phyloP scores from a whole-genome alignment of 352 stramenopile genomes.

The Pythium brassicae region DNA sequence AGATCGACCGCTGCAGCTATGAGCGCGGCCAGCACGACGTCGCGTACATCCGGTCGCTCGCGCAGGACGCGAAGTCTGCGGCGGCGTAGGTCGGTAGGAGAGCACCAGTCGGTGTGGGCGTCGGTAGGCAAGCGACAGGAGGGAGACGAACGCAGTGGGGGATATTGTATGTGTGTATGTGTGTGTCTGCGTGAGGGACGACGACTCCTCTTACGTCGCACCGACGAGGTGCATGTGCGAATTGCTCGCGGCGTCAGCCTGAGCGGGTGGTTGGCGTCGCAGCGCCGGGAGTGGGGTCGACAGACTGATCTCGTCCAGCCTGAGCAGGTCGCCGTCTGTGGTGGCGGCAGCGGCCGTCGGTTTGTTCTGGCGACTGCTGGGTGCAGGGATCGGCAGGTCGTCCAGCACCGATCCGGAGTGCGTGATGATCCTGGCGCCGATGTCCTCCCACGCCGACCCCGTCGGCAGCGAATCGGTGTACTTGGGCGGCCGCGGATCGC shows the following conservation, averaged over 20 bases:
- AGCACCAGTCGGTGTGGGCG: background rate
- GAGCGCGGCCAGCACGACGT: slow-evolving; percentile 59
- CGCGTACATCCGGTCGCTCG: slow-evolving; percentile 34
- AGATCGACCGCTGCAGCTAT: slow-evolving; percentile 58
- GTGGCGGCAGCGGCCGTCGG: background rate
- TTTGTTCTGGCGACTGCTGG: slow-evolving; percentile 4
- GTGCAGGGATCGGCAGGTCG: background rate
- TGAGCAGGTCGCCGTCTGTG: slow-evolving; percentile 23
- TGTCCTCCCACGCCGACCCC: slow-evolving; percentile 21
- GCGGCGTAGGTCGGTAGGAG: background rate
- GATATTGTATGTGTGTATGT: too few species aligned
- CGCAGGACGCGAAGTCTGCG: slow-evolving; percentile 1
- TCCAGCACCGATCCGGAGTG: slow-evolving; percentile 29
- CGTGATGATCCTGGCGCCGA: slow-evolving; percentile 41
- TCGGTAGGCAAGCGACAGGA: background rate
- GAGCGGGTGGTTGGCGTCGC: background rate
- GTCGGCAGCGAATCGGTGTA: slow-evolving; percentile 35
- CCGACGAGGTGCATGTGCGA: too few species aligned
- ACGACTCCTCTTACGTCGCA: too few species aligned
- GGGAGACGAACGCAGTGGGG: too few species aligned
- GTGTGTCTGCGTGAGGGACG: too few species aligned
- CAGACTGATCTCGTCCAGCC: slow-evolving; percentile 21
- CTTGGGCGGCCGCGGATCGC: slow-evolving; percentile 16
- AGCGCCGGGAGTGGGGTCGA: background rate
- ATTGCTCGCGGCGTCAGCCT: too few species aligned